Base-by-base conservation (phyloP, 2,329 filamentous ascomycete genomes). In the Juglanconis juglandina region DNA sequence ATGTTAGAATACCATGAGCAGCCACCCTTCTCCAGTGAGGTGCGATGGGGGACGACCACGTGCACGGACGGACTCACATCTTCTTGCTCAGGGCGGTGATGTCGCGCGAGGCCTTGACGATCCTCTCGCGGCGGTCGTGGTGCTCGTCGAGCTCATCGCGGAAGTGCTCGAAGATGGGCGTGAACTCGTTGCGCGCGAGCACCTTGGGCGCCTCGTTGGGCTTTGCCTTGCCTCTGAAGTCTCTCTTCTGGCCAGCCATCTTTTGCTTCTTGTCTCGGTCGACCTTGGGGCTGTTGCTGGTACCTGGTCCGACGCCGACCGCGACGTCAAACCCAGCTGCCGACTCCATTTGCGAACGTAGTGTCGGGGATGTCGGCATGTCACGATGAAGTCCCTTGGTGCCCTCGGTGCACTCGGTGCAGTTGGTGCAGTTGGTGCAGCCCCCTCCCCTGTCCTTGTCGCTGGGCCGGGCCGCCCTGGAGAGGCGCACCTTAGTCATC, bases 61-160 rank as follows among this genome's bases (percentile, higher is more conserved):
- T 24, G 24, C 24, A 24, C 24, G 24, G 24, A 24, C 24, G 24
- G 24, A 66, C 81, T 77, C 75, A 96, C 92, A 98, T 96, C 78
- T 98, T 99, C 81, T 99, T 99, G 76, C 92, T 96, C 57, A 92
- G 80, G 0, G 92, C 92, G 6, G 95, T 99, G 61, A 99, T 90
- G 73, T 99, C 95, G 64, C 94, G 82, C 8, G 91, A 96, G 2
- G 88, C 89, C 78, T 98, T 99, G 70, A 96, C 90, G 67, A 96
- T 87, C 56, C 89, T 86, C 77, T 97, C 93, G 59, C 92, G 85
- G 14, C 95, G 88, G 75, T 98, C 95, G 74, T 99, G 91, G 72
- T 98, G 94, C 75, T 95, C 87, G 70, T 99, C 95, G 34, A 99
- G 81, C 75, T 97, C 93, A 69, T 89, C 82, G 55, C 93, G 88